A percentile compares a stretch with the other conserved stretches of the same genome.
Conservation (phyloP, 805 yeast species). For the Lipomyces oligophaga region DNA sequence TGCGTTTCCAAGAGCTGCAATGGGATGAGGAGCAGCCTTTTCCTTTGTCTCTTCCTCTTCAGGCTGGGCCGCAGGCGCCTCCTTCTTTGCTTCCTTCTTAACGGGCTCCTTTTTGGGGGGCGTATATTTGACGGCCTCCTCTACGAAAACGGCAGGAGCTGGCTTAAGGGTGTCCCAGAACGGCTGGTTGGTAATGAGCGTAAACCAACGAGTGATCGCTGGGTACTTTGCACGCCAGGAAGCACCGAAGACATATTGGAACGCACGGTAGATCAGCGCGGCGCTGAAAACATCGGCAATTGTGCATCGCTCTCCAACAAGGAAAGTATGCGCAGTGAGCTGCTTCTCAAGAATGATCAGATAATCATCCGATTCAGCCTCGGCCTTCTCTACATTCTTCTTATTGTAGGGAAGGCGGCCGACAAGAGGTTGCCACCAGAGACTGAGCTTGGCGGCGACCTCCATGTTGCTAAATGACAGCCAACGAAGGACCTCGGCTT, state of each 20-base stretch:
- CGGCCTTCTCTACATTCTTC: constrained; percentile 53
- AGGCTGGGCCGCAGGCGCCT: constrained; percentile 31
- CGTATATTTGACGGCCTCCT: constrained; percentile 60
- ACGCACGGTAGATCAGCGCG: constrained; percentile 50
- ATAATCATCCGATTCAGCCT: constrained; percentile 33
- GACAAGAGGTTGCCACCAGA: constrained; percentile 54
- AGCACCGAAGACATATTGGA: constrained; percentile 55
- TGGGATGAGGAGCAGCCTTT: constrained; percentile 81
- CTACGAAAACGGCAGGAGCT: constrained; percentile 52
- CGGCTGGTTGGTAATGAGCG: constrained; percentile 48
- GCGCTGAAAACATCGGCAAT: constrained; percentile 64
- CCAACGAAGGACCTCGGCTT: constrained; percentile 71
- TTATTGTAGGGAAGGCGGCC: constrained; percentile 77
- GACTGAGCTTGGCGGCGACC: constrained; percentile 46
- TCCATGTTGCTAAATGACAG: constrained; percentile 72
- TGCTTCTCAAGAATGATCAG: constrained; percentile 45
- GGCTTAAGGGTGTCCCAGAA: constrained; percentile 48
- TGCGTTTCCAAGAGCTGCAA: constrained; percentile 71
- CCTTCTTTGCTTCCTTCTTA: constrained; percentile 32
- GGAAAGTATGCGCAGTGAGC: constrained; percentile 58
- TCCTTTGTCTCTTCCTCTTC: constrained; percentile 39
- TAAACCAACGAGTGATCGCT: constrained; percentile 65
- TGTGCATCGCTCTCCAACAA: constrained; percentile 64
- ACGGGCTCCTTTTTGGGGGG: constrained; percentile 70
- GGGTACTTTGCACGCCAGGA: constrained; percentile 66